Base-by-base conservation (phyloP, 345 rosid genomes). In the Populus pruinosa region DNA sequence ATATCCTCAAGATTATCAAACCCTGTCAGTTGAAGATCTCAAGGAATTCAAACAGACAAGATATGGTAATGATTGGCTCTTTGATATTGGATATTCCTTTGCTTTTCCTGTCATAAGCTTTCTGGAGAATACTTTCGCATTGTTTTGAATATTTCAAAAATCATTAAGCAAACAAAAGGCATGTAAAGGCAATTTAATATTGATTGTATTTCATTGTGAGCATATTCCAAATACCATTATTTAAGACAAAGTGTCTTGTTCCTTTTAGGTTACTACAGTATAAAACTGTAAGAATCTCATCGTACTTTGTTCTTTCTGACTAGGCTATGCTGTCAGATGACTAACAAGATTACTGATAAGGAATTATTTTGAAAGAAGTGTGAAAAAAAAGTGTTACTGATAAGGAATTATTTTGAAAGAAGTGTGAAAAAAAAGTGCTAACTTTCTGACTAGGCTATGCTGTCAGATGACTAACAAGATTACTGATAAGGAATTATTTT, bases 11-110 rank as follows among this genome's bases (percentile, higher is more conserved):
- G 98, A 94, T 83, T 83, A 93, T 87, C 95, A 92, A 85, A 87
- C 86, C 79, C 97, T 96, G 79, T 90, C 98, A 74, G 85, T 80
- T 61, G 97, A 96, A 84, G 99, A 96, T 87, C 99, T 93, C 80
- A 93, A 89, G 87, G 99, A 96, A 73, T 94, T 96, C 82, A 94
- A 93, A 87, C 97, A 94, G 76, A 91, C 97, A 55, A 91, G 99
- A 96, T 94, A 92, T 88, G 99, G 97, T 96, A 93, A 87, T 71
- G 69, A 78, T 71, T 35, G 11, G 20, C 71, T 63, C 6, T 67
- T 68, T 76, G 74, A 43, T 67, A 47, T 64, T 50, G 55, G 41
- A 18, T 75, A 50, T 69, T 75, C 25, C 38, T n/a, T 62, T 55
- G 53, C 7, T 75, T 25, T 67, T 76, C 41, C n/a, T 74, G 56